Evolutionary conservation across 1,284 basidiomycete genomes (phyloP).

Genomic region (Apiotrichum gracile): DNA sequence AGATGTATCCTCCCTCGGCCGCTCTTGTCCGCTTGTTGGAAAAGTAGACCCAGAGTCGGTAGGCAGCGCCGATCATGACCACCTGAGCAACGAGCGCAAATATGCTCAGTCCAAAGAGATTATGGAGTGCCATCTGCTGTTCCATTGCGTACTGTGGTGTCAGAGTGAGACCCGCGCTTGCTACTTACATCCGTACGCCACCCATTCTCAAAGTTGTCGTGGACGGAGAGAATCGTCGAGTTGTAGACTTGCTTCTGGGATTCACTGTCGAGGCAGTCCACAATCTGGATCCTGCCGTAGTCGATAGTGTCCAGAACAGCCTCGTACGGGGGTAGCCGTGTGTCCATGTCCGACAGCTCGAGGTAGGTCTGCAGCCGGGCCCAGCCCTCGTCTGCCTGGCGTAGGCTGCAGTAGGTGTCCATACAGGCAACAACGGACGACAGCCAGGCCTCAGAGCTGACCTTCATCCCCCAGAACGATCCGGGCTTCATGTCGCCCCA

Average conservation of each 20-base stretch:
- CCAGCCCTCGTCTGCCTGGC: constrained; percentile 3
- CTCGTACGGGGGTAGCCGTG: background rate
- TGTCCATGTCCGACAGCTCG: background rate
- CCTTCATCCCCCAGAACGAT: background rate
- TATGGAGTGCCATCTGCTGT: constrained; percentile 12
- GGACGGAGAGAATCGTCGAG: background rate
- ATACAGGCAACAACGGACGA: constrained; percentile 18
- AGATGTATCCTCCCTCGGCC: background rate
- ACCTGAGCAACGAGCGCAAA: constrained; percentile 19
- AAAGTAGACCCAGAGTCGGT: constrained; percentile 1
- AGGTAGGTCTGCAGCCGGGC: background rate
- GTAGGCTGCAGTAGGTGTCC: constrained; percentile 13
- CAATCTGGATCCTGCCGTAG: background rate
- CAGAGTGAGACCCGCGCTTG: background rate
- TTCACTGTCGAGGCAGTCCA: background rate
- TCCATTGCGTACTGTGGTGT: background rate
- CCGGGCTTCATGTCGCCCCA: constrained; percentile 4
- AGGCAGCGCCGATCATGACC: constrained; percentile 16
- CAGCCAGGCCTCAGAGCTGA: background rate
- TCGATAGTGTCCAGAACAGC: background rate
- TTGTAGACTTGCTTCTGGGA: background rate
- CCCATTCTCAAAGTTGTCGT: background rate
- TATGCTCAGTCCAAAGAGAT: constrained; percentile 22
- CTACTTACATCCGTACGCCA: background rate
- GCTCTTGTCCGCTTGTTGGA: background rate